Conservation (phyloP, 2,329 filamentous ascomycete species). For the Cordyceps tenuipes region DNA sequence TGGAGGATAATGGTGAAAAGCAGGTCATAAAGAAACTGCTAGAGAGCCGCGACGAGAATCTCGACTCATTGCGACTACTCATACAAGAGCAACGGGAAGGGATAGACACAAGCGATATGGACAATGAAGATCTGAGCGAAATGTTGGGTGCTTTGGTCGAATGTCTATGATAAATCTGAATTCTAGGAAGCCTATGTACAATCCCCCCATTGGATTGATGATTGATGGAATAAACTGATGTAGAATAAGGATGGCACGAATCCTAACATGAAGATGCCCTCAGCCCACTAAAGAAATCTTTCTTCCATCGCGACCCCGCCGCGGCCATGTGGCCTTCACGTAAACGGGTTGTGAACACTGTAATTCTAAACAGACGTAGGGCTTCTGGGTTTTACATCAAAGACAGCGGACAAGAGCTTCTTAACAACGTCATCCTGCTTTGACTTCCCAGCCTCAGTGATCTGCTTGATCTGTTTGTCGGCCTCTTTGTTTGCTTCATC, state of each 20-base stretch:
- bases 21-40: slow-evolving; percentile 55
- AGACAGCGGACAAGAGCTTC: slow-evolving; percentile 76
- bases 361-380: slow-evolving; percentile 22
- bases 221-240: slow-evolving; percentile 5
- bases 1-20: slow-evolving; percentile 73
- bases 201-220: not conserved
- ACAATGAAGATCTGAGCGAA: slow-evolving; percentile 49
- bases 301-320: not conserved
- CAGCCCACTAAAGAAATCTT: not conserved
- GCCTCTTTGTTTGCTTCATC: slow-evolving; percentile 71
- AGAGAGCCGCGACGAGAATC: slow-evolving; percentile 56
- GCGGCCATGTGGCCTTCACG: not conserved
- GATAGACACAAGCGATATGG: slow-evolving; percentile 47
- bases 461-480: slow-evolving; percentile 75
- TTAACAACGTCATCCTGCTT: slow-evolving; percentile 71
- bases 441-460: slow-evolving; percentile 69
- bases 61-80: slow-evolving; percentile 56
- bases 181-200: not conserved
- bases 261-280: not conserved
- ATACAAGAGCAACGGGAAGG: slow-evolving; percentile 52
- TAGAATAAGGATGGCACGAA: slow-evolving; percentile 1
- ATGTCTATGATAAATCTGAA: slow-evolving; percentile 31
- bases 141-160: slow-evolving; percentile 46
- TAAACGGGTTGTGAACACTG: not conserved
- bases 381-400: slow-evolving; percentile 67